A percentile compares a stretch with the other conserved stretches of the same genome.
phyloP scores from a whole-genome alignment of 1,139 yeast species.

The Candida sp. region DNA sequence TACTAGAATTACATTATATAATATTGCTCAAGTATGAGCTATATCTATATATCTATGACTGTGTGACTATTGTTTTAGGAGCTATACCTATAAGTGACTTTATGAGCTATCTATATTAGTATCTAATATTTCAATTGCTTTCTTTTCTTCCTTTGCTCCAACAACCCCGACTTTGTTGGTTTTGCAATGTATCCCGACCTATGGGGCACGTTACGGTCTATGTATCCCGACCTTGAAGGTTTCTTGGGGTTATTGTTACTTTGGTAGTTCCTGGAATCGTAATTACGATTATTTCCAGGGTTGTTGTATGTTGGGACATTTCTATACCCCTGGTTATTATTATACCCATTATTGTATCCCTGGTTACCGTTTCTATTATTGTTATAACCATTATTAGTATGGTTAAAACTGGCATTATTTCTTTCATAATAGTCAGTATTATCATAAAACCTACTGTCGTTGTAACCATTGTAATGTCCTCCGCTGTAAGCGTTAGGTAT shows the following conservation, averaged over 20 bases:
- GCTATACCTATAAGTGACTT: no score
- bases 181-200: constrained; percentile 5
- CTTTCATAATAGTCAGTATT: background rate
- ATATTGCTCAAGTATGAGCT: no score
- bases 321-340: background rate
- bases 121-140: constrained; percentile 3
- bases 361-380: constrained; percentile 7
- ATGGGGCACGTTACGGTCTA: constrained; percentile 4
- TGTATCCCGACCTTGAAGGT: constrained; percentile 19
- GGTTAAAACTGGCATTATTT: background rate
- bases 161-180: constrained; percentile 18
- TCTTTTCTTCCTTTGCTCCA: constrained; percentile 13
- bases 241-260: constrained; percentile 7
- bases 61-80: no score
- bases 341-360: constrained; percentile 5
- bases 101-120: no score
- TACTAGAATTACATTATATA: no score
- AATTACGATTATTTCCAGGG: constrained; percentile 3
- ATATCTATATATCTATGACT: no score
- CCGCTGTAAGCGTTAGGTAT: constrained; percentile 6
- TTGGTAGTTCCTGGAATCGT: background rate
- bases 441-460: constrained; percentile 7
- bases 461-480: constrained; percentile 6
- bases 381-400: constrained; percentile 9
- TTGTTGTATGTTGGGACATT: constrained; percentile 1